Conservation (phyloP, 2,329 filamentous ascomycete species). For the Paecilomyces variotii region DNA sequence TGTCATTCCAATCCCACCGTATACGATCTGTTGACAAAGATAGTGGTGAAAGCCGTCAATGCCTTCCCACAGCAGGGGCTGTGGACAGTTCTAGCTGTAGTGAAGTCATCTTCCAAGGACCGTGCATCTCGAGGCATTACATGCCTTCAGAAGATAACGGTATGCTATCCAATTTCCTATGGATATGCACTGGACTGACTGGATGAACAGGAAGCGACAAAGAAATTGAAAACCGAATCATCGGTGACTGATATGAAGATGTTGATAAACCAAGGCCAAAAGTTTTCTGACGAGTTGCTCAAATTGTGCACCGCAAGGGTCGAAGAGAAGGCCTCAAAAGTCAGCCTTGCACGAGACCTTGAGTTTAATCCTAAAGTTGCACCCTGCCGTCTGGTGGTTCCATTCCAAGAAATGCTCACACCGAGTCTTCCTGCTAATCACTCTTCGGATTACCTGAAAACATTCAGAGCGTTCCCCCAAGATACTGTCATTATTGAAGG, state of each 20-base stretch:
- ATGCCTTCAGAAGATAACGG: conserved; percentile 34
- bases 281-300: conserved; percentile 73
- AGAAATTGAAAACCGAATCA: conserved; percentile 36
- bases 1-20: conserved; percentile 74
- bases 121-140: conserved; percentile 49
- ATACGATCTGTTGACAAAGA: conserved; percentile 65
- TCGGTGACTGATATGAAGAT: conserved; percentile 54
- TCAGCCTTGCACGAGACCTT: conserved; percentile 70
- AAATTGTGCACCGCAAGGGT: conserved; percentile 72
- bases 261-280: conserved; percentile 71
- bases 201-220: conserved; percentile 41
- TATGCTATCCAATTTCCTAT: conserved; percentile 10
- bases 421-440: conserved; percentile 67
- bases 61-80: conserved; percentile 84
- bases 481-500: conserved; percentile 73
- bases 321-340: conserved; percentile 59
- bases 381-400: conserved; percentile 79
- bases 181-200: conserved; percentile 8
- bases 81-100: conserved; percentile 83
- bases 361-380: conserved; percentile 76
- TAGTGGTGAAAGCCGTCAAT: conserved; percentile 79
- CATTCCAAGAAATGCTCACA: conserved; percentile 75
- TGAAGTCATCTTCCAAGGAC: conserved; percentile 69
- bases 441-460: conserved; percentile 59
- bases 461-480: conserved; percentile 76